These are phyloP conservation scores for Dipodascus geniculatus DNA, from an alignment of 805 yeast genomes.

Conservation along the genomic window DNA sequence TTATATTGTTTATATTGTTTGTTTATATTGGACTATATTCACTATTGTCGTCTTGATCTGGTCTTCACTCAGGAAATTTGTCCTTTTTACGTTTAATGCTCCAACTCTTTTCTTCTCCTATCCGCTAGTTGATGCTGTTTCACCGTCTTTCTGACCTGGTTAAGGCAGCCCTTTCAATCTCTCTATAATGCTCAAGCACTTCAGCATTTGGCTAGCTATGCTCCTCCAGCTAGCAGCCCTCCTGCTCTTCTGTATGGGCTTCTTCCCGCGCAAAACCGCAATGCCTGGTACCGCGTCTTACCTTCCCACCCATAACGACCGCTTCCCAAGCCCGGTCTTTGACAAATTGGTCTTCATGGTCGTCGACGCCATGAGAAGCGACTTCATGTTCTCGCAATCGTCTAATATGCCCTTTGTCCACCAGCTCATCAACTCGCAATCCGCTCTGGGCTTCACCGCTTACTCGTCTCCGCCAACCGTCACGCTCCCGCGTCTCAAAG, in stretches of 20 bases:
- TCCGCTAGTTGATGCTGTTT: no score
- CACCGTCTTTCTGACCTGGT: no score
- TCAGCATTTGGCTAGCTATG: no score
- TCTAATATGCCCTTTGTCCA: conserved; percentile 66
- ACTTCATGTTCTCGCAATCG: conserved; percentile 54
- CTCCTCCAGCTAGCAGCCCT: conserved; percentile 43
- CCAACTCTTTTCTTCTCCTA: no score
- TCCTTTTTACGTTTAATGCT: no score
- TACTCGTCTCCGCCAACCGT: conserved; percentile 94
- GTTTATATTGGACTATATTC: no score
- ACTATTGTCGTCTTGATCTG: no score
- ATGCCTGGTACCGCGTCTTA: conserved; percentile 44
- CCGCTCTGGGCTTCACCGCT: conserved; percentile 83
- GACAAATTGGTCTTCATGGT: conserved; percentile 68
- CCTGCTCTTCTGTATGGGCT: conserved; percentile 62
- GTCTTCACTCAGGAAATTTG: no score
- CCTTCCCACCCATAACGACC: conserved; percentile 3
- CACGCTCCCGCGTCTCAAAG: conserved; percentile 86
- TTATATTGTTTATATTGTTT: no score
- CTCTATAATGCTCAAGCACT: no score
- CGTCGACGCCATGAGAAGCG: conserved; percentile 87
- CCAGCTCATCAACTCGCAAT: conserved; percentile 44
- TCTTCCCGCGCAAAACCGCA: conserved; percentile 81
- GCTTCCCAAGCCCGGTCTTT: conserved; percentile 26
- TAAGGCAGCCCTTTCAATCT: no score